phyloP scores from a whole-genome alignment of 2,329 filamentous ascomycete genomes.

The Ilyonectria destructans region DNA sequence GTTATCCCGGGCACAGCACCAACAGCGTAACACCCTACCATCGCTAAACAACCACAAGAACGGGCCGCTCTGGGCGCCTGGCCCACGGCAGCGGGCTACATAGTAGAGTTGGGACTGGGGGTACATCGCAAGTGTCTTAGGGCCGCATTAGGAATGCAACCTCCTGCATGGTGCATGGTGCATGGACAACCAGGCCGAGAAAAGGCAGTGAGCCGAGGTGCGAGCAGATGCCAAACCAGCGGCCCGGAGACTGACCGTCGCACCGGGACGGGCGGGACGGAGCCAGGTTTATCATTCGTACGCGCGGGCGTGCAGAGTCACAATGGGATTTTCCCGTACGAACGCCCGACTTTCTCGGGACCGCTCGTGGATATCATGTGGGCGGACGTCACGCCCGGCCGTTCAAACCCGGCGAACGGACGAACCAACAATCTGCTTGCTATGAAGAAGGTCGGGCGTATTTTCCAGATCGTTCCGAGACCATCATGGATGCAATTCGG shows the following conservation, averaged over 20 bases:
- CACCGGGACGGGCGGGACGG: slow-evolving; percentile 38
- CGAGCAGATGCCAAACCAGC: slow-evolving; percentile 41
- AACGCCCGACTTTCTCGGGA: background rate
- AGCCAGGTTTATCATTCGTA: slow-evolving; percentile 26
- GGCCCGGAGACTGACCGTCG: slow-evolving; percentile 41
- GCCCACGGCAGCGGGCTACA: background rate
- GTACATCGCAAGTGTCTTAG: background rate
- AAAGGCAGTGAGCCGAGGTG: slow-evolving; percentile 34
- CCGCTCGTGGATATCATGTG: background rate
- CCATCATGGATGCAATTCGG: too few species aligned
- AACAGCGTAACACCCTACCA: too few species aligned
- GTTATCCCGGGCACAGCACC: too few species aligned
- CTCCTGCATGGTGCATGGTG: slow-evolving; percentile 48
- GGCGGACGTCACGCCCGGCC: background rate
- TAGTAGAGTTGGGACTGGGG: background rate
- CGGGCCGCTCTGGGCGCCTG: slow-evolving; percentile 3
- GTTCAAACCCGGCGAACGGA: background rate
- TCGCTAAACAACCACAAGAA: background rate
- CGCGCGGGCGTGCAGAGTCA: slow-evolving; percentile 14
- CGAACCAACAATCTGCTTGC: background rate
- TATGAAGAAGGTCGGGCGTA: background rate
- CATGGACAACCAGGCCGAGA: slow-evolving; percentile 23
- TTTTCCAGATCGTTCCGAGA: too few species aligned
- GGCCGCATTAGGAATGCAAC: slow-evolving; percentile 35
- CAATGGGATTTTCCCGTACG: background rate